These are phyloP conservation scores for Thraustochytrium striatum DNA, from an alignment of 352 stramenopile species.

Conservation along the genomic window DNA sequence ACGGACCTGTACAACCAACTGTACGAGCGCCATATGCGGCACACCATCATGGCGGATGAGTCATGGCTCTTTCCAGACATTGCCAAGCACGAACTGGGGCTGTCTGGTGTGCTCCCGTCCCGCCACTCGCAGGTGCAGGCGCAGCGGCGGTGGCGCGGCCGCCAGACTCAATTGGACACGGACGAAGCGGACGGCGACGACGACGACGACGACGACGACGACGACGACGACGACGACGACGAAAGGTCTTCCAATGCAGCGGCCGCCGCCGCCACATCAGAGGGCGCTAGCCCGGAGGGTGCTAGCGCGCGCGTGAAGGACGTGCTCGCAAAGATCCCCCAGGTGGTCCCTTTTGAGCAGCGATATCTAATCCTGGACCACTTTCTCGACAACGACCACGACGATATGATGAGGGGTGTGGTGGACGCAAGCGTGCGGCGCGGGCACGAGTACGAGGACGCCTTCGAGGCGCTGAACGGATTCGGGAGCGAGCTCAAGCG, in stretches of 20 bases:
- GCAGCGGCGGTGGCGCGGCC: not conserved
- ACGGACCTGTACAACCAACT: constrained; percentile 35
- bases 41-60: constrained; percentile 14
- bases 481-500: not conserved
- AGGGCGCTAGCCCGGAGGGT: not conserved
- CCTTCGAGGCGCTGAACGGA: not conserved
- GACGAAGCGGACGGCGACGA: not conserved
- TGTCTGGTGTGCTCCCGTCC: not conserved
- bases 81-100: not conserved
- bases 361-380: not conserved
- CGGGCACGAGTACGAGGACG: constrained; percentile 5
- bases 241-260: not conserved
- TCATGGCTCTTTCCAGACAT: constrained; percentile 29
- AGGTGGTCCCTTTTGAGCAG: constrained; percentile 26
- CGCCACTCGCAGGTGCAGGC: not conserved
- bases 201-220: not conserved
- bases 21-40: constrained; percentile 7
- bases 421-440: constrained; percentile 8
- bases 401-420: not conserved
- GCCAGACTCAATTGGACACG: not conserved
- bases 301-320: constrained; percentile 12
- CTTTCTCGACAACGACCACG: constrained; percentile 16
- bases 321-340: not conserved
- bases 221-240: not conserved
- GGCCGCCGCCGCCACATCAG: not conserved